Base-by-base conservation (phyloP, 352 stramenopile species). In the Pythium dissotocum region DNA sequence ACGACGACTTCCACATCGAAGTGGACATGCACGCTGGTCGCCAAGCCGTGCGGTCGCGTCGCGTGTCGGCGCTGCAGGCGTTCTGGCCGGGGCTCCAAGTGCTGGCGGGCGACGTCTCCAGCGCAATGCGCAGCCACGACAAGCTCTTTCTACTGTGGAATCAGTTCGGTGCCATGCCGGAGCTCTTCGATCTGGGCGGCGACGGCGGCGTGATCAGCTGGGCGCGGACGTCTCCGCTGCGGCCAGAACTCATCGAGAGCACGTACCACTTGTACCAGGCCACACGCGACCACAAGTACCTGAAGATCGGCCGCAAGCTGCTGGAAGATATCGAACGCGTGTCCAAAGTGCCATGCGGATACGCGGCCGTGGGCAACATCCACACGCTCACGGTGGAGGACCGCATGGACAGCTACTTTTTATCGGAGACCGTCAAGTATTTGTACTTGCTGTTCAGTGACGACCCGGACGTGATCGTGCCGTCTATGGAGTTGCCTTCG, bases 391-490 rank as follows among this genome's bases (percentile, higher is more conserved):
- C 86, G 2, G 85, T 99, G 9, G 83, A 98, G 33, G 91, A 99
- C 67, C 93, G 97, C 69, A 99, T 99, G 98, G 96, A 98, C 67
- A 99, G 91, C 60, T 99, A 98, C 65, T 99, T 99, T 69, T 80
- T 99, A 2, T 97, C 90, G 2, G 98, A 99, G 82, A 99, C 98
- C 4, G 83, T 98, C 35, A 99, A 99, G 77, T 99, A 99, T 72
- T 70, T 99, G 16, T 99, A 98, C 78, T 71, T 99, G 33, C 93
- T 99, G 28, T 99, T 99, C 79, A 97, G 98, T 58, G 93, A 98
- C 33, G 82, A 93, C 36, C 77, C 80, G 8, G 73, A 89, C 58
- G 76, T 91, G 51, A 88, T 93, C 67, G 82, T 92, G 26, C 85
- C 88, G 62, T 61, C 74, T 5, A 71, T 77, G 26, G 10, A 51